These are phyloP conservation scores for Gossypioides kirkii DNA, from an alignment of 345 rosid species.

Conservation along the genomic window DNA sequence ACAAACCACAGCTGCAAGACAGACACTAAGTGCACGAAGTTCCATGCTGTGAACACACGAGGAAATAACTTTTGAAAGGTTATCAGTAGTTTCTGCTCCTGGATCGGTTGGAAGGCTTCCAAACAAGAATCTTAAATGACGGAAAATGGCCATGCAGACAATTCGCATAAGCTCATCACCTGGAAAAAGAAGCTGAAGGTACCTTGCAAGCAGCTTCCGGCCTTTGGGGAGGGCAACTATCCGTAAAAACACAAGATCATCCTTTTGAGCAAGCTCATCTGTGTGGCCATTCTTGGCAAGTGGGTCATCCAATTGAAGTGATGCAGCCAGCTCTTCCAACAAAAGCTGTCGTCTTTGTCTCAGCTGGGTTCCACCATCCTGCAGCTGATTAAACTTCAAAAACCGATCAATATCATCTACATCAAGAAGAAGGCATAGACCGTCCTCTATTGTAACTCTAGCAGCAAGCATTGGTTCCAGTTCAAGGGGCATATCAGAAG, in stretches of 20 bases:
- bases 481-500: slow-evolving; percentile 75
- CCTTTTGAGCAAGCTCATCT: slow-evolving; percentile 51
- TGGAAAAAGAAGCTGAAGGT: slow-evolving; percentile 73
- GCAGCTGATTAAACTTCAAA: slow-evolving; percentile 70
- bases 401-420: slow-evolving; percentile 92
- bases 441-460: slow-evolving; percentile 88
- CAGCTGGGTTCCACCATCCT: slow-evolving; percentile 71
- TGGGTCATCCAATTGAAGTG: slow-evolving; percentile 86
- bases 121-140: slow-evolving; percentile 81
- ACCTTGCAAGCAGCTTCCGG: slow-evolving; percentile 74
- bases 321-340: slow-evolving; percentile 76
- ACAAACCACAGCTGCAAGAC: slow-evolving; percentile 84
- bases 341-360: slow-evolving; percentile 58
- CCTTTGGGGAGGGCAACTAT: slow-evolving; percentile 85
- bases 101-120: slow-evolving; percentile 60
- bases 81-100: slow-evolving; percentile 51
- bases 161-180: slow-evolving; percentile 68
- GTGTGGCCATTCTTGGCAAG: slow-evolving; percentile 58
- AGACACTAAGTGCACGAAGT: slow-evolving; percentile 64
- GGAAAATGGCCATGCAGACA: slow-evolving; percentile 92
- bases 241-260: slow-evolving; percentile 70
- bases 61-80: slow-evolving; percentile 55
- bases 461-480: slow-evolving; percentile 98
- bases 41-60: slow-evolving; percentile 69
- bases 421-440: slow-evolving; percentile 82